phyloP scores from a whole-genome alignment of 2,329 filamentous ascomycete species.

The Aspergillus arachidicola region DNA sequence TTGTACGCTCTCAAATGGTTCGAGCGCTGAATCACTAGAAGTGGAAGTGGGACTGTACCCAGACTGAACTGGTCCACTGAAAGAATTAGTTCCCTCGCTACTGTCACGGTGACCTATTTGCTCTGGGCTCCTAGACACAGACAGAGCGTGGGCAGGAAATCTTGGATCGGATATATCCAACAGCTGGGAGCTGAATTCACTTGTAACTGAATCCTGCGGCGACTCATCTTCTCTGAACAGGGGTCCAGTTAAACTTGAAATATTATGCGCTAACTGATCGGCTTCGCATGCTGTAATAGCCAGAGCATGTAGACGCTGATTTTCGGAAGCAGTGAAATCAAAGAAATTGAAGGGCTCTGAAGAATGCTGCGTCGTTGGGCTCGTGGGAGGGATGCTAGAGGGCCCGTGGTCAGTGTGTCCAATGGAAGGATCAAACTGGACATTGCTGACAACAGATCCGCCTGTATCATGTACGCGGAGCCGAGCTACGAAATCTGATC shows the following conservation, averaged over 20 bases:
- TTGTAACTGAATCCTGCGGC: background rate
- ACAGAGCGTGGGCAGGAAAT: background rate
- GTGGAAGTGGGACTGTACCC: background rate
- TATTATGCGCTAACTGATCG: background rate
- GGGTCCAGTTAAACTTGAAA: background rate
- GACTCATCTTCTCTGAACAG: background rate
- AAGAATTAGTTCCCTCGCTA: background rate
- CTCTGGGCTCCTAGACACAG: background rate
- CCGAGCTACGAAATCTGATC: background rate
- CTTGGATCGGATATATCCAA: background rate
- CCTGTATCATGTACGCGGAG: background rate
- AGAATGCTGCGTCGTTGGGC: background rate
- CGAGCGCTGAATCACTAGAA: background rate
- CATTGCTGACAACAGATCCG: background rate
- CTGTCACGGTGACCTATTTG: background rate
- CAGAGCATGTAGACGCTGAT: background rate
- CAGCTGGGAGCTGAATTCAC: background rate
- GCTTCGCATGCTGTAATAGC: background rate
- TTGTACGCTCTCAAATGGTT: constrained; percentile 7
- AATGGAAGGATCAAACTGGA: background rate
- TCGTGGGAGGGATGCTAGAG: background rate
- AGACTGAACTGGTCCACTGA: background rate
- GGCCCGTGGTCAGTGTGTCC: background rate
- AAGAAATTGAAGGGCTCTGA: background rate
- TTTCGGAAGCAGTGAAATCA: background rate